A percentile compares a stretch with the other conserved stretches of the same genome.
Conservation (phyloP, 1,284 basidiomycete genomes). For the Meira nashicola region DNA sequence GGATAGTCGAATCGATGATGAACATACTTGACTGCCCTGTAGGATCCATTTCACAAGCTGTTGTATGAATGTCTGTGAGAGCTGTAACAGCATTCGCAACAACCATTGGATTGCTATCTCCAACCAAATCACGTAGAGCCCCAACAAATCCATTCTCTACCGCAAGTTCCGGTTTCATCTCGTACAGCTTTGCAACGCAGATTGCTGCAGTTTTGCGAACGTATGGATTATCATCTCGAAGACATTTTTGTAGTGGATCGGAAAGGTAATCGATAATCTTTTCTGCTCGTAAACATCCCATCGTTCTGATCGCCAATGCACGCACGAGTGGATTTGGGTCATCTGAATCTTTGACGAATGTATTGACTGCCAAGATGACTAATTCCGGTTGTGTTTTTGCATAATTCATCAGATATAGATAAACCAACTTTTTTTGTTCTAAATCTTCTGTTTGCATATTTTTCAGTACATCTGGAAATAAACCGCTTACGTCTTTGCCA, state of each 20-base stretch:
- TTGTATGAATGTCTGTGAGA: conserved; percentile 82
- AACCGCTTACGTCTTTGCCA: conserved; percentile 90
- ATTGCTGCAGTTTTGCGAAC: conserved; percentile 84
- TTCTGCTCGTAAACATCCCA: conserved; percentile 93
- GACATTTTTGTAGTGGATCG: conserved; percentile 82
- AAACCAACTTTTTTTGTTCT: conserved; percentile 94
- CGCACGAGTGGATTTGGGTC: conserved; percentile 94
- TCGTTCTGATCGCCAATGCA: conserved; percentile 92
- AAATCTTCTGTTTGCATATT: conserved; percentile 93
- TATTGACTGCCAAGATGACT: conserved; percentile 96
- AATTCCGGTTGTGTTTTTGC: conserved; percentile 95
- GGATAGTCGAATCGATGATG: conserved; percentile 70
- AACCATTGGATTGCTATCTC: conserved; percentile 93
- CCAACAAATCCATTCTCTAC: conserved; percentile 91
- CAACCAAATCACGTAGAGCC: conserved; percentile 75
- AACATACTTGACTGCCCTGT: conserved; percentile 62
- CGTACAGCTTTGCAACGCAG: conserved; percentile 91
- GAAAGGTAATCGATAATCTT: conserved; percentile 98
- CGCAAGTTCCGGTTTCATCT: conserved; percentile 89
- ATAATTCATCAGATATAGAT: conserved; percentile 97
- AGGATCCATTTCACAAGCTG: conserved; percentile 36
- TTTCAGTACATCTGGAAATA: conserved; percentile 91
- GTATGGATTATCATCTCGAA: conserved; percentile 93
- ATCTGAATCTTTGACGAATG: conserved; percentile 90
- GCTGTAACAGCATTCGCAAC: conserved; percentile 66